Percentiles rank a stretch among this genome's conserved stretches.
phyloP scores from a whole-genome alignment of 108 stramenopile genomes.

The Conticribra weissflogii region DNA sequence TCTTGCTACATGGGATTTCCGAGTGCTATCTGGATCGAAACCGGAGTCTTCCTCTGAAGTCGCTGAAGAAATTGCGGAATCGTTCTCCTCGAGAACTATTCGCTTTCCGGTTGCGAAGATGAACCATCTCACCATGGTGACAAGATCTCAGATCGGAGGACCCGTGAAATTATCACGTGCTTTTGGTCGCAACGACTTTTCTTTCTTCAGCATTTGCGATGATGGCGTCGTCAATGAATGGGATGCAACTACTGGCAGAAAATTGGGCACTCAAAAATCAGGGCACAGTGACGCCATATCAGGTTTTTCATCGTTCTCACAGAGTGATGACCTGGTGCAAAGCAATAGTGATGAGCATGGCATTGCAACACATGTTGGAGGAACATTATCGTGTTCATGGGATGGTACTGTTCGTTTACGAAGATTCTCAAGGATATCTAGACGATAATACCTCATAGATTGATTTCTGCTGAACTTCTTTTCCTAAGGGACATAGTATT shows the following conservation, averaged over 20 bases:
- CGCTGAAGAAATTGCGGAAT: not conserved
- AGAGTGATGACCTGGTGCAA: conserved; percentile 27
- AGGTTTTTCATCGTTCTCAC: conserved; percentile 49
- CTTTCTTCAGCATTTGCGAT: conserved; percentile 62
- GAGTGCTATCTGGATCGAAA: conserved; percentile 55
- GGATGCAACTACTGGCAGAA: conserved; percentile 66
- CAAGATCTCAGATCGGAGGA: conserved; percentile 39
- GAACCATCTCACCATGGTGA: conserved; percentile 34
- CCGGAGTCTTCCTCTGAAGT: conserved; percentile 10
- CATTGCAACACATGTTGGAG: conserved; percentile 33
- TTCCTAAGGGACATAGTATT: too few species aligned
- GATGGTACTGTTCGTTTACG: conserved; percentile 85
- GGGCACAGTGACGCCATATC: conserved; percentile 73
- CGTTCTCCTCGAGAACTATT: conserved; percentile 47
- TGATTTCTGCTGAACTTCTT: too few species aligned
- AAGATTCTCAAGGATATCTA: conserved; percentile 31
- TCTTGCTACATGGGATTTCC: conserved; percentile 88
- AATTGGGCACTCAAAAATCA: conserved; percentile 50
- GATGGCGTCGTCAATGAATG: conserved; percentile 83
- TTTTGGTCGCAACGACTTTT: conserved; percentile 48
- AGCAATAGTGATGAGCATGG: conserved; percentile 24
- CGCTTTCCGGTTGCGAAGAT: conserved; percentile 59
- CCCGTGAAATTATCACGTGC: conserved; percentile 36
- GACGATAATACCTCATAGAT: conserved; percentile 8
- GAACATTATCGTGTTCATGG: conserved; percentile 76